Conservation (phyloP, 805 yeast genomes). For the Metschnikowia santaceciliae region DNA sequence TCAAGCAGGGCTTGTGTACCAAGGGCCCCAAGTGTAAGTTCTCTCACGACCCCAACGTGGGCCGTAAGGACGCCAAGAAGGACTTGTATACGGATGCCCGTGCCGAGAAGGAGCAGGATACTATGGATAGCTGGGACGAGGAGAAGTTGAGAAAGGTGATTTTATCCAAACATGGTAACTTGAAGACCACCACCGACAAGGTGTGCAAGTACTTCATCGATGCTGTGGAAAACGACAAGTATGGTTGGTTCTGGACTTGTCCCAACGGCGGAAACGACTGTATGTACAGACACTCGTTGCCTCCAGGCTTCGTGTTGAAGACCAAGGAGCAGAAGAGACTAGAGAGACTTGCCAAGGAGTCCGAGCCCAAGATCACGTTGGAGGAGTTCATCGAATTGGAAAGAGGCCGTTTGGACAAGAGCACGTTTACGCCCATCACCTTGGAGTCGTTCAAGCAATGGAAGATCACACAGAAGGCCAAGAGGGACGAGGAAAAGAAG, state of each 20-base stretch:
- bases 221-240: slow-evolving; percentile 95
- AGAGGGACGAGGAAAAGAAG: slow-evolving; percentile 42
- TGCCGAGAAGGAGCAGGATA: slow-evolving; percentile 67
- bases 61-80: slow-evolving; percentile 83
- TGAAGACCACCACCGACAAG: slow-evolving; percentile 87
- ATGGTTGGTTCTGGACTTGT: slow-evolving; percentile 99
- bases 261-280: slow-evolving; percentile 92
- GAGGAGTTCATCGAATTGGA: slow-evolving; percentile 96
- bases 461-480: slow-evolving; percentile 67
- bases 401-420: slow-evolving; percentile 75
- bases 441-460: slow-evolving; percentile 74
- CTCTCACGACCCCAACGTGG: slow-evolving; percentile 82
- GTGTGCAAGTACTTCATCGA: slow-evolving; percentile 93
- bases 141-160: slow-evolving; percentile 86
- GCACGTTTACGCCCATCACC: slow-evolving; percentile 81
- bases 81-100: slow-evolving; percentile 92
- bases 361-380: slow-evolving; percentile 84
- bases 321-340: slow-evolving; percentile 92
- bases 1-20: slow-evolving; percentile 82
- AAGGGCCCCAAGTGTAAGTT: slow-evolving; percentile 87
- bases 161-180: slow-evolving; percentile 89
- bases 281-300: slow-evolving; percentile 91
- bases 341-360: slow-evolving; percentile 79
- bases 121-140: slow-evolving; percentile 97
- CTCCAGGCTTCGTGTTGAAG: slow-evolving; percentile 94